Percentiles rank a stretch among this genome's conserved stretches.
These are phyloP conservation scores for Brasilioporus rufonigricans DNA, from an alignment of 768 basidiomycete genomes.

Conservation along the genomic window DNA sequence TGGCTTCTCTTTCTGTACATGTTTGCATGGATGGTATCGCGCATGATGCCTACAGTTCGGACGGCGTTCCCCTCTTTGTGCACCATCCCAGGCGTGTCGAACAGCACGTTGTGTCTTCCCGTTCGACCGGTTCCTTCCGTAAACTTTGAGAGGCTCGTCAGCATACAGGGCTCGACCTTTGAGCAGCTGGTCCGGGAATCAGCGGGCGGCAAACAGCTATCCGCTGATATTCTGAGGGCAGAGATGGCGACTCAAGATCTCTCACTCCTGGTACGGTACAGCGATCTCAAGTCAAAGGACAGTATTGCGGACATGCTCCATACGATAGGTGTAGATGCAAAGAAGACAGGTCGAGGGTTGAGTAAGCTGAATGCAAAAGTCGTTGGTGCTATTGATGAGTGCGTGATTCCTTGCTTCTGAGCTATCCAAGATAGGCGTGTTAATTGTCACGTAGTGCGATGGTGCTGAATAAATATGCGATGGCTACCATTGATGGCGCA, in stretches of 20 bases:
- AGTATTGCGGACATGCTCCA: conserved; percentile 47
- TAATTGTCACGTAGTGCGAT: conserved; percentile 48
- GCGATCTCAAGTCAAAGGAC: conserved; percentile 62
- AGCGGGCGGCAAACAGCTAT: conserved; percentile 55
- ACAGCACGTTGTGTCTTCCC: conserved; percentile 41
- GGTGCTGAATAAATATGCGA: conserved; percentile 71
- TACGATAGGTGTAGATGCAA: conserved; percentile 61
- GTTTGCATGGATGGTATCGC: conserved; percentile 43
- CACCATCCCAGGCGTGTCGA: conserved; percentile 56
- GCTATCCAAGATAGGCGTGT: neutral
- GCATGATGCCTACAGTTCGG: conserved; percentile 43
- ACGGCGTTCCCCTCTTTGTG: conserved; percentile 57
- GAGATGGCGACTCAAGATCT: conserved; percentile 73
- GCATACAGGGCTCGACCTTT: too few species aligned
- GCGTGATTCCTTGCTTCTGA: neutral
- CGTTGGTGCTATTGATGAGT: too few species aligned
- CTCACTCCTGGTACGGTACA: conserved; percentile 57
- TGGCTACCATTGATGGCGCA: too few species aligned
- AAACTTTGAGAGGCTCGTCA: conserved; percentile 59
- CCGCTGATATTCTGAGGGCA: too few species aligned
- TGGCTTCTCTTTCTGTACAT: conserved; percentile 51
- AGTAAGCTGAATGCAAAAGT: too few species aligned
- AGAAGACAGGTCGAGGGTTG: conserved; percentile 53
- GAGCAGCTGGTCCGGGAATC: conserved; percentile 60
- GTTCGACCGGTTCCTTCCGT: conserved; percentile 33